Evolutionary conservation across 1,139 yeast genomes (phyloP), one percentile per base, ranked within the genome.

Genomic region (Geotrichum cucujoidarum): DNA sequence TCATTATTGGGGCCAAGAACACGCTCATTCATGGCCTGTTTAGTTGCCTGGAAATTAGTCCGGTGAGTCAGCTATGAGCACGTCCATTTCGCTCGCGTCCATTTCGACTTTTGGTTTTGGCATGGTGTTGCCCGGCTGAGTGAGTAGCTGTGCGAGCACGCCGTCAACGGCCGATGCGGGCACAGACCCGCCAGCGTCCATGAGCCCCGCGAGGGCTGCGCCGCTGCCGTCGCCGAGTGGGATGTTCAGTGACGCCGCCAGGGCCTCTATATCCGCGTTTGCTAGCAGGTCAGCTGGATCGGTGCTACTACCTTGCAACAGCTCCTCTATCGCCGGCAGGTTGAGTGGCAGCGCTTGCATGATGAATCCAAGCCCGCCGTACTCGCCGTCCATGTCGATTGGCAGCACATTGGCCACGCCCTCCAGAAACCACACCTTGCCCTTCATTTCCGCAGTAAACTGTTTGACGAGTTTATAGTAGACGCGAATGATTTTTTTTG

Each of bases 351-450:
- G 13, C 2, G 38, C 38, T n/a, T 35, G 38, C 2, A 27, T 35
- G 16, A 35, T 35, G 50, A 65, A 66, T 2, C 68, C 70, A 18
- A 67, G 59, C 0, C 70, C 70, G 6, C 71, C 71, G 42, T 56
- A 60, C 51, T 67, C 65, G 10, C 27, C 10, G 50, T 68, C 72
- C 57, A 61, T 59, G 46, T 67, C 71, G 21, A 66, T 66, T 2
- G 71, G 71, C 34, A 90, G 72, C 0, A 88, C 95, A 52, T 81
- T 81, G 4, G 94, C 78, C 1, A 90, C 95, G 1, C 97, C 97
- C 65, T 89, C 95, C 55, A 90, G 72, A 59, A 90, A 90, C 97
- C 97, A 90, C 14, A 89, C 95, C 58, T 79, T 78, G 58, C 88
- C 94, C 62, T 84, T 86, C 83, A 85, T 83, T 60, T 87, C 95